These are phyloP conservation scores for Mycena filopes DNA, from an alignment of 768 basidiomycete species.

Conservation along the genomic window DNA sequence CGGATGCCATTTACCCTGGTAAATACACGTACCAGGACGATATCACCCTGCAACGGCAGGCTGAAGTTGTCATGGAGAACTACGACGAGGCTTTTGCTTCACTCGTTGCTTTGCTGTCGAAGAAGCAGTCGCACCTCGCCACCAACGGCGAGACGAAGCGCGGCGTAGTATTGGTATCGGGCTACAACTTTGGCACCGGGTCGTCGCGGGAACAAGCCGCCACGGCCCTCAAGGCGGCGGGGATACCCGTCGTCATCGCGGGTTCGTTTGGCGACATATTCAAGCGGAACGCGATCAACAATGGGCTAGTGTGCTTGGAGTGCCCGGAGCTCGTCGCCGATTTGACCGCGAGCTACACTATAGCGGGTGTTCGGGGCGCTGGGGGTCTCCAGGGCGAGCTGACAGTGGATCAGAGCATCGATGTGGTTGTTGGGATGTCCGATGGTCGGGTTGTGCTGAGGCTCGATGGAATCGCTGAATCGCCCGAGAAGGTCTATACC, in stretches of 20 bases:
- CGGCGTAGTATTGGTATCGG: constrained; percentile 87
- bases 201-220: constrained; percentile 99
- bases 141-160: constrained; percentile 48
- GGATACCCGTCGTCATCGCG: constrained; percentile 93
- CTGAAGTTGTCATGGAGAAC: constrained; percentile 99
- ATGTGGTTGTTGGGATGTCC: constrained; percentile 72
- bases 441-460: constrained; percentile 74
- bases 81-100: constrained; percentile 91
- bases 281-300: constrained; percentile 99
- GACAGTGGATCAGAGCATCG: constrained; percentile 81
- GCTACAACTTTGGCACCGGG: constrained; percentile 99
- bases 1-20: constrained; percentile 98
- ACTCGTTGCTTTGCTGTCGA: constrained; percentile 66
- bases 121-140: constrained; percentile 35
- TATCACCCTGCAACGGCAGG: constrained; percentile 94
- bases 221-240: constrained; percentile 94
- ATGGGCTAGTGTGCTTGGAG: constrained; percentile 95
- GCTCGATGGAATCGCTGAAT: constrained; percentile 48
- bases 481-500: constrained; percentile 59
- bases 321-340: constrained; percentile 90
- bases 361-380: constrained; percentile 77
- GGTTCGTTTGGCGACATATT: constrained; percentile 99
- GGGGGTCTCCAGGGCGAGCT: constrained; percentile 86
- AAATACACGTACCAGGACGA: constrained; percentile 99
- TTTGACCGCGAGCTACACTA: constrained; percentile 79